phyloP scores from a whole-genome alignment of 2,329 filamentous ascomycete genomes.

The Colletotrichum brevisporum region DNA sequence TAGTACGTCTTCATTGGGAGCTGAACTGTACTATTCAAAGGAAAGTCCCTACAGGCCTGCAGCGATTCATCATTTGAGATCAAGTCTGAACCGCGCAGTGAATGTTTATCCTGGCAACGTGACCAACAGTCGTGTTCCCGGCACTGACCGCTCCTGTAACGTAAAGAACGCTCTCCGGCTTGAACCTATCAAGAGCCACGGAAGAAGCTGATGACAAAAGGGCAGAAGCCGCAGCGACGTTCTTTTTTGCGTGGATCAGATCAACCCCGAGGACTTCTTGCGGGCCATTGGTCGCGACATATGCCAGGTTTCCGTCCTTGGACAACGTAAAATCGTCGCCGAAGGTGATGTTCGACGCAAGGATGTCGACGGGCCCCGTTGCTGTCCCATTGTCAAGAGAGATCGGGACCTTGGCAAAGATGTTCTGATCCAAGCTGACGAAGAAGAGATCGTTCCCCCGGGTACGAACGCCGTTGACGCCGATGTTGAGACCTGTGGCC shows the following conservation, averaged over 20 bases:
- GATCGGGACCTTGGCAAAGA: slow-evolving; percentile 11
- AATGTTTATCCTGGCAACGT: slow-evolving; percentile 4
- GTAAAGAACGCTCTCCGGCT: background rate
- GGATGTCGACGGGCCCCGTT: slow-evolving; percentile 1
- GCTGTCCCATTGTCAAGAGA: slow-evolving; percentile 1
- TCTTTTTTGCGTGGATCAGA: background rate
- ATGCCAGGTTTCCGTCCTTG: slow-evolving; percentile 14
- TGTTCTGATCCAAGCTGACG: slow-evolving; percentile 25
- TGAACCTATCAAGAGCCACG: slow-evolving; percentile 2
- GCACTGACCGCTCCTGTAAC: background rate
- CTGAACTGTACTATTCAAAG: no score
- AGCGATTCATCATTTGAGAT: no score
- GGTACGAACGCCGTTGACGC: slow-evolving; percentile 23
- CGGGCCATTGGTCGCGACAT: slow-evolving; percentile 23
- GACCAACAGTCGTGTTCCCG: slow-evolving; percentile 11
- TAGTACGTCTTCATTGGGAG: no score
- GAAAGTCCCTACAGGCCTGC: no score
- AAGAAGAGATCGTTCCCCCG: slow-evolving; percentile 17
- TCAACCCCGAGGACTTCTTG: slow-evolving; percentile 8
- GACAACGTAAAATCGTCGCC: slow-evolving; percentile 33
- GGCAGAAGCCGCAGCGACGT: slow-evolving; percentile 4
- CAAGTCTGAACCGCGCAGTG: background rate
- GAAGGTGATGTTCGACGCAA: slow-evolving; percentile 15
- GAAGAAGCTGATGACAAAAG: background rate
- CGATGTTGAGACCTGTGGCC: background rate